phyloP scores from a whole-genome alignment of 2,329 filamentous ascomycete species.

The Fusarium compactum region DNA sequence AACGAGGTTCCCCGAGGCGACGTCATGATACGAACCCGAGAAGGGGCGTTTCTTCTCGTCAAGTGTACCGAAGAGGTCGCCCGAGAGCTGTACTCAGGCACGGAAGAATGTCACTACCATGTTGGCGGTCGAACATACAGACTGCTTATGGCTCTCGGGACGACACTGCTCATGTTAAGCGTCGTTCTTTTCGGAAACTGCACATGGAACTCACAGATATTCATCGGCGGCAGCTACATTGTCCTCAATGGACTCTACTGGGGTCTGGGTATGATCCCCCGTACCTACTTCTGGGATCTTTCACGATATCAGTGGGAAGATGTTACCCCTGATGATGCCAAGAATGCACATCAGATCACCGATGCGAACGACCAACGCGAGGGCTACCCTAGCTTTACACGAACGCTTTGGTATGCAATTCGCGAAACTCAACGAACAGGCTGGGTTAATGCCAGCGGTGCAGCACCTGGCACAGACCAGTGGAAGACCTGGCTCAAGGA shows the following conservation, averaged over 20 bases:
- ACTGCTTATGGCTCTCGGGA: conserved; percentile 67
- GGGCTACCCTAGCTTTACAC: conserved; percentile 63
- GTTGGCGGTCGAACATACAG: conserved; percentile 62
- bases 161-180: conserved; percentile 70
- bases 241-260: conserved; percentile 71
- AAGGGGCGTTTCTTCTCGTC: conserved; percentile 70
- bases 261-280: conserved; percentile 64
- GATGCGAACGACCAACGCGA: conserved; percentile 52
- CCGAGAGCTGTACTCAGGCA: conserved; percentile 72
- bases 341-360: conserved; percentile 51
- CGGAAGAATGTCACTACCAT: conserved; percentile 69
- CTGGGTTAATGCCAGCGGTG: conserved; percentile 65
- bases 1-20: conserved; percentile 66
- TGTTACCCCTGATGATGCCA: conserved; percentile 56
- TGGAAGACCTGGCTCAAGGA: conserved; percentile 68
- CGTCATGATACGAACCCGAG: conserved; percentile 71
- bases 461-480: conserved; percentile 63
- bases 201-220: conserved; percentile 69
- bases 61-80: conserved; percentile 70
- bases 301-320: conserved; percentile 61
- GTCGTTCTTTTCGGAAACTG: conserved; percentile 73
- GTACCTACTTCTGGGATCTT: conserved; percentile 68
- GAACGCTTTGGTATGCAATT: conserved; percentile 70
- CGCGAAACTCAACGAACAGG: conserved; percentile 63
- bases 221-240: conserved; percentile 69